Conservation (phyloP, 345 rosid genomes). For the Turritis glabra region DNA sequence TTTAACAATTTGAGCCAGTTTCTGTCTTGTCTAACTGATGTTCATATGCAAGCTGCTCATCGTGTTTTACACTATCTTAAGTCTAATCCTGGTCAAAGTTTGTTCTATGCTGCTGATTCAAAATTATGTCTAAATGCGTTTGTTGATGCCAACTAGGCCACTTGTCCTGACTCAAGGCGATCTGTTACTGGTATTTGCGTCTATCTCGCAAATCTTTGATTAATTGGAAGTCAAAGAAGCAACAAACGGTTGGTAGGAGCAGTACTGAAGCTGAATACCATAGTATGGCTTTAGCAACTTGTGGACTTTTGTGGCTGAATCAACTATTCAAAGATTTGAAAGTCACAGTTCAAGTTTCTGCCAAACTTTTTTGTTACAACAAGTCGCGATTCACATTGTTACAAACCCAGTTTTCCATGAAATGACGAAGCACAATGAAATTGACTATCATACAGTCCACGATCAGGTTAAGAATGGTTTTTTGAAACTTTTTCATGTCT, state of each 20-base stretch:
- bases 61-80: no score
- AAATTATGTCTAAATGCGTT: not conserved
- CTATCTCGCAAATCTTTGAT: not conserved
- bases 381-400: not conserved
- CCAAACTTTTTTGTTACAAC: not conserved
- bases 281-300: not conserved
- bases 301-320: no score
- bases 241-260: not conserved
- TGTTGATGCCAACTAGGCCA: not conserved
- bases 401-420: not conserved
- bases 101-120: no score
- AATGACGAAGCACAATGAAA: no score
- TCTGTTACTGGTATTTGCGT: not conserved
- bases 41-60: no score
- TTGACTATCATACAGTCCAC: not conserved
- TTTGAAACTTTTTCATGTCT: no score
- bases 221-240: not conserved
- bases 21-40: no score
- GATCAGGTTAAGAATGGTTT: not conserved
- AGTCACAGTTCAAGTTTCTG: no score
- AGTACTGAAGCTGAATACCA: not conserved
- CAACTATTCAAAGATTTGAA: no score
- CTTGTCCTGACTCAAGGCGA: rapidly evolving
- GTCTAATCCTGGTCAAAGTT: no score
- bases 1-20: no score